Percentiles rank a stretch among this genome's conserved stretches.
Conservation (phyloP, 345 rosid species). For the thale cress (Arabidopsis thaliana) region DNA sequence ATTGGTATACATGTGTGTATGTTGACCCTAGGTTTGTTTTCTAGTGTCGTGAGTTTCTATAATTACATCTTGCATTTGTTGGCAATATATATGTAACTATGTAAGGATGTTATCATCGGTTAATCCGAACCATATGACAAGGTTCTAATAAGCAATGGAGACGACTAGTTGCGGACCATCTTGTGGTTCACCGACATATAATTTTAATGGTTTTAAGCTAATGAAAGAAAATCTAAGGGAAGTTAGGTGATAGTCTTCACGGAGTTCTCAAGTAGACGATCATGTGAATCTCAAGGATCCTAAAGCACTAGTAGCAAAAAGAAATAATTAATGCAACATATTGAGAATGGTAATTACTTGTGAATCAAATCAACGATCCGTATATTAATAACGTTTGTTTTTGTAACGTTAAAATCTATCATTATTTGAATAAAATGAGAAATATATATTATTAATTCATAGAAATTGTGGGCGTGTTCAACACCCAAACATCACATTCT, state of each 20-base stretch:
- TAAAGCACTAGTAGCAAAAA: background rate
- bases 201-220: background rate
- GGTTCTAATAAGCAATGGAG: background rate
- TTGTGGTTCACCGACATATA: too few relatives aligned
- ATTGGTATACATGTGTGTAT: constrained; percentile 23
- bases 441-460: background rate
- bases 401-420: background rate
- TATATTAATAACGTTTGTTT: background rate
- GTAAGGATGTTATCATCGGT: constrained; percentile 1
- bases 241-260: constrained; percentile 38
- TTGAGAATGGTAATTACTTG: background rate
- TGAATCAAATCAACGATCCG: background rate
- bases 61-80: constrained; percentile 11
- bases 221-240: background rate
- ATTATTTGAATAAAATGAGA: background rate
- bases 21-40: constrained; percentile 38
- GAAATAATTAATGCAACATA: constrained; percentile 5
- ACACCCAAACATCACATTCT: constrained; percentile 33
- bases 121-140: background rate
- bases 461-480: constrained; percentile 17
- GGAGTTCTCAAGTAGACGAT: constrained; percentile 38
- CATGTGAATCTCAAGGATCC: constrained; percentile 39
- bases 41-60: constrained; percentile 28
- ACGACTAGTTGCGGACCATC: background rate
- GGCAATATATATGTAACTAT: background rate